Evolutionary conservation across 2,329 filamentous ascomycete species (phyloP), one percentile per base, ranked within the genome.

Genomic region (Claviceps sp.): DNA sequence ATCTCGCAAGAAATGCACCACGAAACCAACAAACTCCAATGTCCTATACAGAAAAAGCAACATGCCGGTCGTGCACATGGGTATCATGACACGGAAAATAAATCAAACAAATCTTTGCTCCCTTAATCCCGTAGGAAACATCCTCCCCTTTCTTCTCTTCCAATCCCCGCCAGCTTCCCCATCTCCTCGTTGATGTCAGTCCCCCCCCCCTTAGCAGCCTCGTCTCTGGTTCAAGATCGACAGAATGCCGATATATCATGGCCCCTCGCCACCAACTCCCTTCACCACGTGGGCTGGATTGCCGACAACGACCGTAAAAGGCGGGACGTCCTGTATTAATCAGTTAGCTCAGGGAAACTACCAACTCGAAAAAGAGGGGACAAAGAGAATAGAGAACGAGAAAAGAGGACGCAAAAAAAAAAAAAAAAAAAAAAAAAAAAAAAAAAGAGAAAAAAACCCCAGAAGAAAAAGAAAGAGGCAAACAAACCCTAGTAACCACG

Each of bases 401-500:
- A n/a, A n/a, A 7, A 39, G 37, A n/a, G n/a, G 2, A 3, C 7
- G 9, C 6, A 8, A 40, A 20, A 4, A 40, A 17, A 17, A 40
- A 40, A 20, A 20, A 14, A 22, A 6, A 13, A 29, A 11, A 16
- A 4, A 34, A 34, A 11, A n/a, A n/a, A n/a, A n/a, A n/a, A n/a
- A n/a, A n/a, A n/a, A n/a, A n/a, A n/a, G n/a, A n/a, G n/a, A 22
- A 6, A 13, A 34, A 11, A 0, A 26, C 22, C 22, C 22, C 4
- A 16, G 7, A 7, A 14, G 9, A 17, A 26, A 8, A 26, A 16
- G 8, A 48, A 2, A 9, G 14, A 13, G 14, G 16, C 16, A 49
- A 59, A 61, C 71, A 58, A 64, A 78, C 73, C 81, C 85, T 91
- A 1, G 87, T 90, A 22, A 95, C 89, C 39, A 95, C 83, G 58